Base-by-base conservation (phyloP, 2,329 filamentous ascomycete genomes). In the Diaporthe humulicola region DNA sequence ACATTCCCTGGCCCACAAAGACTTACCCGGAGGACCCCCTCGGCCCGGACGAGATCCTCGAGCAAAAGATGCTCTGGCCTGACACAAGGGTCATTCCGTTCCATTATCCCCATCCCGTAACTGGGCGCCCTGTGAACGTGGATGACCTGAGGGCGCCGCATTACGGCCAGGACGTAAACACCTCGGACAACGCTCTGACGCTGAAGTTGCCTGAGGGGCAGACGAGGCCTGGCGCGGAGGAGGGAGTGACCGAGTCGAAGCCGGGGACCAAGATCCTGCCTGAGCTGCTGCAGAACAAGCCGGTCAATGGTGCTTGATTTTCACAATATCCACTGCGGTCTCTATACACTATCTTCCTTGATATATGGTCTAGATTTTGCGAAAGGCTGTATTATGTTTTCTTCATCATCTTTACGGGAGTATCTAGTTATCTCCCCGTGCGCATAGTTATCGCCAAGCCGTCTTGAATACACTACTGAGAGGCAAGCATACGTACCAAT, bases 61-160 rank as follows among this genome's bases (percentile, higher is more conserved):
- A 88, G 74, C 84, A 89, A 81, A 85, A 86, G 77, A 87, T 89
- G 87, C 80, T 90, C 75, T 90, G 88, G 88, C 88, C 88, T 0
- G 88, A 90, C 77, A 89, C 87, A 7, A 84, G 88, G 52, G 88
- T 89, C 4, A 84, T 89, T 45, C 87, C 88, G 0, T 89, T 89
- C 80, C 88, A 89, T 77, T 89, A 89, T 76, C 82, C 81, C 12
- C 87, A 89, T 78, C 87, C 88, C 0, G 82, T 89, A 19, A 89
- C 88, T 14, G 87, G 87, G 8, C 81, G 85, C 78, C 80, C 79
- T 75, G 83, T 87, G 5, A 80, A 79, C 9, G 83, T 84, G n/a
- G 86, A 88, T 66, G 87, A 88, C 77, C 79, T 89, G 78, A 84
- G 86, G 74, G 87, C 88, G 33, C 88, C 87, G 6, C 78, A 81